Conservation (phyloP, 768 basidiomycete genomes). For the Amanita thiersii region DNA sequence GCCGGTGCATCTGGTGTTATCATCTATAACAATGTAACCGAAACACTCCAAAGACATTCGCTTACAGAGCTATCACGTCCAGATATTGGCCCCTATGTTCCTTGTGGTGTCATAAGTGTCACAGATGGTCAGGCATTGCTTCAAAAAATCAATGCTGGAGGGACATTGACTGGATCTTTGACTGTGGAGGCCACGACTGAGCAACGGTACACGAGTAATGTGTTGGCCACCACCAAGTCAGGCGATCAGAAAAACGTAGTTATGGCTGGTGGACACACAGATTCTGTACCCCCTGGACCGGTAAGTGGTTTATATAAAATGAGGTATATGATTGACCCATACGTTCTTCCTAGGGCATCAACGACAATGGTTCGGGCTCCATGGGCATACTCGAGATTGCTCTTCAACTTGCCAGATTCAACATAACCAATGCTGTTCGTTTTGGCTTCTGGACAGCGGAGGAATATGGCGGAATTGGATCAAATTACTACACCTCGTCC, state of each 20-base stretch:
- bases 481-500: slow-evolving; percentile 20
- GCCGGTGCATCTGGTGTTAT: slow-evolving; percentile 19
- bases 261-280: too few relatives aligned
- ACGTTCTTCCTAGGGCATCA: slow-evolving; percentile 18
- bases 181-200: too few relatives aligned
- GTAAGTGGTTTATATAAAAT: slow-evolving; percentile 11
- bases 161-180: too few relatives aligned
- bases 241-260: too few relatives aligned
- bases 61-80: slow-evolving; percentile 16
- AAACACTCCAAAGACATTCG: slow-evolving; percentile 15
- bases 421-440: slow-evolving; percentile 21
- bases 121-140: too few relatives aligned
- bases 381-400: slow-evolving; percentile 21
- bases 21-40: slow-evolving; percentile 22
- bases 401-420: slow-evolving; percentile 19
- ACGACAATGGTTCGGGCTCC: slow-evolving; percentile 23
- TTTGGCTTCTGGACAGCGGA: too few relatives aligned
- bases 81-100: slow-evolving; percentile 18
- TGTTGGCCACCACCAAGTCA: too few relatives aligned
- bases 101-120: too few relatives aligned
- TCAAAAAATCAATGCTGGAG: too few relatives aligned
- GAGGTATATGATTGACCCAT: background rate
- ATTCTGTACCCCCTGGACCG: slow-evolving; percentile 22
- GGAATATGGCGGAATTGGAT: slow-evolving; percentile 23
- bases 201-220: too few relatives aligned